phyloP scores from a whole-genome alignment of 441 rosid genomes.

The Cnidoscolus chayamansa region DNA sequence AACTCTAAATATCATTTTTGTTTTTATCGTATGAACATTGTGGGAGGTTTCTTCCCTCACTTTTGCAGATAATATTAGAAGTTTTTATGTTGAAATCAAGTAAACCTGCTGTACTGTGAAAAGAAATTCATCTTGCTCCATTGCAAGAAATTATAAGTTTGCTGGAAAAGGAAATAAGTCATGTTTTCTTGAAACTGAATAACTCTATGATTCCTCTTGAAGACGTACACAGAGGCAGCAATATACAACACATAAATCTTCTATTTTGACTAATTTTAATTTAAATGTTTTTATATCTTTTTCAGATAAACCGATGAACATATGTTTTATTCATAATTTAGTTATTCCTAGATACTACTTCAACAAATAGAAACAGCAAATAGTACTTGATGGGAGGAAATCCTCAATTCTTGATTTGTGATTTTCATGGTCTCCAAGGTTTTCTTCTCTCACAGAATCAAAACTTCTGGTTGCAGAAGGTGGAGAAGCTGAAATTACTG shows the following conservation, averaged over 20 bases:
- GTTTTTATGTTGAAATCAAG: too few relatives aligned
- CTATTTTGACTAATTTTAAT: background rate
- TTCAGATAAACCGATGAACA: too few relatives aligned
- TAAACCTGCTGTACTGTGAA: too few relatives aligned
- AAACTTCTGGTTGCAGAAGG: slow-evolving; percentile 54
- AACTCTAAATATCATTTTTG: background rate
- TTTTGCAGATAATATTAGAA: too few relatives aligned
- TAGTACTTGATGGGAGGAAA: background rate
- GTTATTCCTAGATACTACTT: too few relatives aligned
- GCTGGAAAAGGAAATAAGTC: background rate
- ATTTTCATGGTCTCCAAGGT: background rate
- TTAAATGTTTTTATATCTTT: background rate
- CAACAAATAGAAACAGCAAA: background rate
- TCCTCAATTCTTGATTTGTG: background rate
- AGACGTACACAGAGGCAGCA: background rate
- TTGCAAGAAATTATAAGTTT: background rate
- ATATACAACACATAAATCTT: background rate
- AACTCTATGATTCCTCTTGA: background rate
- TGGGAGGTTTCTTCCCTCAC: too few relatives aligned
- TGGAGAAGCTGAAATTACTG: slow-evolving; percentile 77
- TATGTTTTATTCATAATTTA: too few relatives aligned
- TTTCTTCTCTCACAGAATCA: background rate
- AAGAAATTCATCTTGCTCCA: background rate
- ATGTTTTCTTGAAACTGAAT: background rate
- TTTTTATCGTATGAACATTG: background rate